Evolutionary conservation across 1,284 basidiomycete genomes (phyloP), one percentile per base, ranked within the genome.

Genomic region (Ganoderma meredithae): DNA sequence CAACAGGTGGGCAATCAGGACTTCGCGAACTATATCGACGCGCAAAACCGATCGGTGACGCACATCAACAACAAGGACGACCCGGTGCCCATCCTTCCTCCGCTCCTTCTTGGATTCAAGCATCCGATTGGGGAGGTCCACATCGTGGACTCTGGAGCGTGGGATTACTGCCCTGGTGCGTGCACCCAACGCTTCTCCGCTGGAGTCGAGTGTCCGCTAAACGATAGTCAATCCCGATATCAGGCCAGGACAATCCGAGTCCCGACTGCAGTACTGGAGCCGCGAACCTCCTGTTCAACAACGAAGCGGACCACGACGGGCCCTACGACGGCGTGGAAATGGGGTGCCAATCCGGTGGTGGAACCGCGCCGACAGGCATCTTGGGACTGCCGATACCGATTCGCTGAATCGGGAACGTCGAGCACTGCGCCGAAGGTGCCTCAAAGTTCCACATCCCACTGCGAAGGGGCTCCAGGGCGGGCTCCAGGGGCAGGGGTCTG

Each of bases 71-170:
- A 77, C 69, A 63, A 71, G 66, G 69, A 77, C 19, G 76, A 77
- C 69, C 69, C 69, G 9, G 65, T 76, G 36, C 62, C 62, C n/a
- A 56, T 63, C 43, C 17, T 71, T 83, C 86, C 2, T 66, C 86
- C 70, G 86, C 84, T 69, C 81, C 82, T 81, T 72, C 68, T 89
- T 22, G 88, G 83, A 1, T 91, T 79, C 77, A 81, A 81, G 13
- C 90, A 91, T 69, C 81, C 86, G 0, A 78, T 80, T 1, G 89
- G 88, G 0, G 90, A 91, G 75, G 79, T 86, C 9, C 89, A 90
- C 70, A 89, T 90, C 55, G 68, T 81, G 55, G 81, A 82, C 36
- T 79, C 79, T 0, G 80, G 78, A 0, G 77, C 79, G 33, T 90
- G 88, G 87, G 77, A 77, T 39, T 67, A 73, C 0, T 88, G 86